Base-by-base conservation (phyloP, 2,329 filamentous ascomycete species). In the Botrytis pseudocinerea region DNA sequence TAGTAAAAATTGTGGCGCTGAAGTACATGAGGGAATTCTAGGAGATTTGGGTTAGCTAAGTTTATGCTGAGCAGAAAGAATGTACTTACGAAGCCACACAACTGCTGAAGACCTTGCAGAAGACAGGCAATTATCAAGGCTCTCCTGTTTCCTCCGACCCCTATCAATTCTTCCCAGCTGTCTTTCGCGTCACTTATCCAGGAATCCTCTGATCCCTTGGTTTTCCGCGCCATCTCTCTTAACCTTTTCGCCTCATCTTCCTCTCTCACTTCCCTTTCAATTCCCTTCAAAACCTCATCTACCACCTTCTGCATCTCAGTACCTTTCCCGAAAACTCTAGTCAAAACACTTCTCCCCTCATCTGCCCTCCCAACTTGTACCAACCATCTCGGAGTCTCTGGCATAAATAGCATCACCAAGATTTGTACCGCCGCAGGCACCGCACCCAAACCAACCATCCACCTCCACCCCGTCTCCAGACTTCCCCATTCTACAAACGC, bases 11-110 rank as follows among this genome's bases (percentile, higher is more conserved):
- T 12, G 92, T 94, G 6, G 92, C 92, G 0, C 92, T 94, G 80
- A 94, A 97, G 82, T 97, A 97, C 93, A 97, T 97, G 44, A 97
- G 85, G 18, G 92, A 94, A 83, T 97, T 97, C 88, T 91, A 76
- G 40, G n/a, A 25, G 22, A 38, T 18, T 44, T 40, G 42, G 40
- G 35, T 77, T 70, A 76, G 74, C 62, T 32, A 8, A n/a, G 38
- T 32, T 18, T 51, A 6, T 38, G 14, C 14, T 57, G 20, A 18
- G 40, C n/a, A 35, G 42, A 59, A 20, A 4, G 62, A 42, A 48
- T 44, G 46, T 42, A 85, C 88, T 82, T 82, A 91, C 89, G 82
- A 96, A 96, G 1, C 93, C 94, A 78, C 93, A 96, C 1, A 97
- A 86, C 81, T 98, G 95, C 82, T 98, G 95, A 10, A 97, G 84